These are phyloP conservation scores for Corniculantispora saksenae DNA, from an alignment of 2,329 filamentous ascomycete genomes.

Conservation along the genomic window DNA sequence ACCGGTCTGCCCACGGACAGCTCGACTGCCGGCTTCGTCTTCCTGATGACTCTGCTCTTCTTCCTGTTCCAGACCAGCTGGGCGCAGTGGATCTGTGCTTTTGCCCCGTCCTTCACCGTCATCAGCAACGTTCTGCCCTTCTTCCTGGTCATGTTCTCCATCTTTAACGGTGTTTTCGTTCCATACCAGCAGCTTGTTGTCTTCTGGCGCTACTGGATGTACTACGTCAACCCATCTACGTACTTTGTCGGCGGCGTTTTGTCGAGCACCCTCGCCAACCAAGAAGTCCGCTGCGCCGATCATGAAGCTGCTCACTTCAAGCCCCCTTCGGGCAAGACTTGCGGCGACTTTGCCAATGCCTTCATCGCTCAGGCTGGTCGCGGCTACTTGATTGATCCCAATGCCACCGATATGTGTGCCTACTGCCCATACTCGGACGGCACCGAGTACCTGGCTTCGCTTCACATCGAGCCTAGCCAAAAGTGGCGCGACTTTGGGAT, in stretches of 20 bases:
- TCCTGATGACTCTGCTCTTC: slow-evolving; percentile 77
- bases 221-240: slow-evolving; percentile 67
- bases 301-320: slow-evolving; percentile 51
- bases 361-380: slow-evolving; percentile 51
- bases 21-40: slow-evolving; percentile 70
- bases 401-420: slow-evolving; percentile 60
- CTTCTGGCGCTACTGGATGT: slow-evolving; percentile 73
- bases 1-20: slow-evolving; percentile 68
- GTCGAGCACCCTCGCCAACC: slow-evolving; percentile 58
- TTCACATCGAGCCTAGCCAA: slow-evolving; percentile 52
- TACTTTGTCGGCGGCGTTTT: slow-evolving; percentile 74
- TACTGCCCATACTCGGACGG: slow-evolving; percentile 65
- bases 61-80: slow-evolving; percentile 73
- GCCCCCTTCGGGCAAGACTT: slow-evolving; percentile 64
- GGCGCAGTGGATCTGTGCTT: slow-evolving; percentile 85
- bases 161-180: slow-evolving; percentile 78
- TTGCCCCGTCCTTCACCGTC: slow-evolving; percentile 76
- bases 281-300: slow-evolving; percentile 49
- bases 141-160: slow-evolving; percentile 75
- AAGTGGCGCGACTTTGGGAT: slow-evolving; percentile 74
- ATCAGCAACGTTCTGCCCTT: slow-evolving; percentile 76
- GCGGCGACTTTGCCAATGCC: slow-evolving; percentile 60
- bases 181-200: slow-evolving; percentile 64
- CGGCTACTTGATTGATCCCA: slow-evolving; percentile 66
- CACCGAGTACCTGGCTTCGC: slow-evolving; percentile 63